Evolutionary conservation across 1,139 yeast species (phyloP), one percentile per base, ranked within the genome.

Genomic region (Kurtzmaniella quercitrusa): DNA sequence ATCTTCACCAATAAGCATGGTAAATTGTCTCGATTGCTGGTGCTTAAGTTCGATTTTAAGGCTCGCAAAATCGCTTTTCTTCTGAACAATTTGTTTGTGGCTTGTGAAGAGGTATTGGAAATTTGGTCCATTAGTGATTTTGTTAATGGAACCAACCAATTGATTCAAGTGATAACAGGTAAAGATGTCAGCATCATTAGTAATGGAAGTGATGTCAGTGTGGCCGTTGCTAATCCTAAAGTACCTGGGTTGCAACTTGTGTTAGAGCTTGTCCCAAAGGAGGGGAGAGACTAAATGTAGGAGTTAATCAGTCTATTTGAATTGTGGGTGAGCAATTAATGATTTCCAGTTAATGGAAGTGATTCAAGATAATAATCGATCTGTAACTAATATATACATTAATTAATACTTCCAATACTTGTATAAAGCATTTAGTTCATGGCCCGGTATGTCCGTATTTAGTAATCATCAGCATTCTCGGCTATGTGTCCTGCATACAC

Each of bases 151-250:
- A 56, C 74, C 18, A 78, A 78, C 43, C 71, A 72, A 37, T 75
- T 88, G 20, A 74, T 80, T 36, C 96, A 88, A 59, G 85, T 87
- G 7, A 71, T 88, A 34, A 75, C 82, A 6, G 95, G 95, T 12
- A 84, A 83, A 55, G 82, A 80, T 45, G 71, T 84, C 30, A 63
- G 62, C 28, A 56, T 80, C 50, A 52, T 82, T 18, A 68, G 67
- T 33, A 59, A 59, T 9, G 68, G 64, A 21, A 75, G 75, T 5
- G 66, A 66, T 40, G 65, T 82, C 20, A 68, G 73, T 37, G 63
- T 85, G 26, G 63, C 74, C 2, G 68, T 86, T 71, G 88, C 91
- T 12, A 89, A 88, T 56, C 96, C 96, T 0, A 65, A 66, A 48
- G 73, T 77, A 6, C 66, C 74, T 2, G 89, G 84, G 2, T 65